phyloP scores from a whole-genome alignment of 345 rosid species.

The Anastatica hierochuntica region DNA sequence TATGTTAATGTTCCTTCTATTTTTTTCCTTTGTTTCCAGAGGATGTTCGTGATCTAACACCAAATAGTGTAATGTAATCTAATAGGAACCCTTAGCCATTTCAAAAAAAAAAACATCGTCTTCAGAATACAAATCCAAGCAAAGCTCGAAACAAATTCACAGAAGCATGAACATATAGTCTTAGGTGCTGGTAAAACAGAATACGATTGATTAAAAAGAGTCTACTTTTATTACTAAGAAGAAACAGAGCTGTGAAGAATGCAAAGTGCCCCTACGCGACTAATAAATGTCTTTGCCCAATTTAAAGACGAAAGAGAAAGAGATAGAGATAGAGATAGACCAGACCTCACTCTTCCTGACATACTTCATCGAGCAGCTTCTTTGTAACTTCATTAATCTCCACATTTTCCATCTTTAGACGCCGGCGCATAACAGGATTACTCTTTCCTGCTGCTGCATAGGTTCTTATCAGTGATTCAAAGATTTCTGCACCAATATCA shows the following conservation, averaged over 20 bases:
- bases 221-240: too few species aligned
- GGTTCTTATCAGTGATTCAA: conserved; percentile 74
- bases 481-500: conserved; percentile 46
- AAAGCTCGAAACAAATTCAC: conserved; percentile 7
- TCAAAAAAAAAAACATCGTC: too few species aligned
- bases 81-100: conserved; percentile 5
- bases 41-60: neutral
- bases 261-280: too few species aligned
- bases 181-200: neutral
- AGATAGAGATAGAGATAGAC: too few species aligned
- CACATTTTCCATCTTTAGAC: conserved; percentile 79
- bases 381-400: conserved; percentile 46
- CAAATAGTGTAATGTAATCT: neutral
- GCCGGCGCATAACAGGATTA: conserved; percentile 44
- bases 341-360: conserved; percentile 51
- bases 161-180: conserved; percentile 5
- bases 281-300: too few species aligned
- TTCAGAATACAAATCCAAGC: neutral
- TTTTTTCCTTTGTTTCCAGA: too few species aligned
- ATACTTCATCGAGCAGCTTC: conserved; percentile 54
- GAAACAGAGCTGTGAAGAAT: too few species aligned
- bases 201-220: neutral
- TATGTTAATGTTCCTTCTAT: too few species aligned
- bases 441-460: conserved; percentile 79
- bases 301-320: too few species aligned